Conservation (phyloP, 2,329 filamentous ascomycete species). For the Ceratocystis papillata region DNA sequence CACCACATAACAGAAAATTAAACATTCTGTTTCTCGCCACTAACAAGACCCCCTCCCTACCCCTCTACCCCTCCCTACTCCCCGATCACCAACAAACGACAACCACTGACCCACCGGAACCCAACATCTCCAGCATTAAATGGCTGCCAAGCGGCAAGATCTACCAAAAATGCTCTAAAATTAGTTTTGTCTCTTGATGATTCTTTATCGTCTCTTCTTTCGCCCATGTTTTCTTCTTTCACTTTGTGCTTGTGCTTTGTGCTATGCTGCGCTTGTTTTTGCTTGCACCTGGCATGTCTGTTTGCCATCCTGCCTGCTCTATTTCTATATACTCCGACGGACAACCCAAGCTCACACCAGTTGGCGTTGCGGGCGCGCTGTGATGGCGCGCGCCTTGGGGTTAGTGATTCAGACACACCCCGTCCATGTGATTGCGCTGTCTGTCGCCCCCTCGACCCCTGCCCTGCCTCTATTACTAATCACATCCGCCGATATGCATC, state of each 20-base stretch:
- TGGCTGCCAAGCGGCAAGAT: conserved; percentile 4
- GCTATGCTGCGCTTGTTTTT: background rate
- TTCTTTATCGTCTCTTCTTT: background rate
- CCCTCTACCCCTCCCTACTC: background rate
- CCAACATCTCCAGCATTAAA: background rate
- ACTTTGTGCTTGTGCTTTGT: background rate
- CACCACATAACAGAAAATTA: background rate
- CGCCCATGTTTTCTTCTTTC: no score
- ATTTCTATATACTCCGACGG: no score
- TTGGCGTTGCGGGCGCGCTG: no score
- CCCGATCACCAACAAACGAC: background rate
- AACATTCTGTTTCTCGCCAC: background rate
- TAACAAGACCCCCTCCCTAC: conserved; percentile 1
- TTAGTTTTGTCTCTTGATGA: background rate
- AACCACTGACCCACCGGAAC: background rate
- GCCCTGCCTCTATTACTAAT: no score
- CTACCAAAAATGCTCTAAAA: background rate
- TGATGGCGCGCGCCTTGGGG: no score
- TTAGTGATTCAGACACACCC: no score
- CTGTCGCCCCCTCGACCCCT: no score
- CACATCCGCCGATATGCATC: no score
- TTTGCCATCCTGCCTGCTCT: no score
- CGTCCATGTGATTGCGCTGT: no score
- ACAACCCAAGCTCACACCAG: no score
- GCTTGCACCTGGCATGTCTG: no score